These are phyloP conservation scores for Pichia deserticola DNA, from an alignment of 805 yeast species.

Conservation along the genomic window DNA sequence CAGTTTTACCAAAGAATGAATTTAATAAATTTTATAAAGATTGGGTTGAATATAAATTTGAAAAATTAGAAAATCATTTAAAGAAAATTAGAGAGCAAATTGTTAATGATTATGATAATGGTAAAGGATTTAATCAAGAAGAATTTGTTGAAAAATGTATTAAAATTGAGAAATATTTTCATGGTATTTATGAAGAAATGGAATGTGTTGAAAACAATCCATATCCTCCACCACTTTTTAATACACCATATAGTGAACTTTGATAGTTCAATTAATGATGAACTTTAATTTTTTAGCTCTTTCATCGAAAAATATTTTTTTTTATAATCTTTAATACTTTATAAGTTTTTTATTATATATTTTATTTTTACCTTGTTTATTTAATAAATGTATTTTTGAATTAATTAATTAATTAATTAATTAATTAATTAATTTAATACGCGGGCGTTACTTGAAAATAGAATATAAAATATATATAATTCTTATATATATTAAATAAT, in stretches of 20 bases:
- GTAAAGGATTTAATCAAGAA: conserved; percentile 25
- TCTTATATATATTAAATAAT: too few species aligned
- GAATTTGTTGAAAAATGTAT: conserved; percentile 22
- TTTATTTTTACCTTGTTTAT: too few species aligned
- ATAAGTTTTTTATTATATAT: too few species aligned
- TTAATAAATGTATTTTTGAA: too few species aligned
- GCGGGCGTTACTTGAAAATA: too few species aligned
- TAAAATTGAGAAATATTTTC: conserved; percentile 24
- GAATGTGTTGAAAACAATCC: conserved; percentile 24
- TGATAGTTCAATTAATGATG: too few species aligned
- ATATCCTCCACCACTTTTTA: conserved; percentile 22
- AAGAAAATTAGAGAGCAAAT: conserved; percentile 16
- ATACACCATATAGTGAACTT: conserved; percentile 17
- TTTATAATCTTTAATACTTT: background rate
- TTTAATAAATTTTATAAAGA: conserved; percentile 29
- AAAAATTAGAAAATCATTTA: conserved; percentile 23
- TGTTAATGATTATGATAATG: conserved; percentile 12
- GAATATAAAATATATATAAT: too few species aligned
- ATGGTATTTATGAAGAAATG: conserved; percentile 27
- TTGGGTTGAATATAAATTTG: conserved; percentile 28
- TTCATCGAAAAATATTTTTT: background rate
- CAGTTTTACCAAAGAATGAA: conserved; percentile 27
- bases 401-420: too few species aligned
- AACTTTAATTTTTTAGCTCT: too few species aligned
- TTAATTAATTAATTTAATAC: too few species aligned